Conservation (phyloP, 441 rosid genomes). For the Aleurites moluccanus region DNA sequence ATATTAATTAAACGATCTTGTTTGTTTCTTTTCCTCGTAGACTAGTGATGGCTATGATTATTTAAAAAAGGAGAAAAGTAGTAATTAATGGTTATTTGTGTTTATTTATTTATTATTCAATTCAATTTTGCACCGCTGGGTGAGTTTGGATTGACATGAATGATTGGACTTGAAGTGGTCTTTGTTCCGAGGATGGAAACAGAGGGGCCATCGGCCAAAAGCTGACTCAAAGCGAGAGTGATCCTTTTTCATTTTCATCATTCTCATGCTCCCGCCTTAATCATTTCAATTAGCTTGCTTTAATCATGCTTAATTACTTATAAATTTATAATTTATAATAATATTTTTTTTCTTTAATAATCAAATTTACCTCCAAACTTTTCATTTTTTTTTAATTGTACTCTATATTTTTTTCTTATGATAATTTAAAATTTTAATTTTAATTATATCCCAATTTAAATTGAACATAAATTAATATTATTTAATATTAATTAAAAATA, state of each 20-base stretch:
- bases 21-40: constrained; percentile 11
- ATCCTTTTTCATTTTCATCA: not conserved
- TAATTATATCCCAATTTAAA: too few species aligned
- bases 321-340: too few species aligned
- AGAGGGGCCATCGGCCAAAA: constrained; percentile 6
- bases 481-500: too few species aligned
- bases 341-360: too few species aligned
- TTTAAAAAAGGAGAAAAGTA: not conserved
- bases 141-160: constrained; percentile 21
- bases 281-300: constrained; percentile 16
- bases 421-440: too few species aligned
- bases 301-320: not conserved
- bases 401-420: too few species aligned
- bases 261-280: constrained; percentile 23
- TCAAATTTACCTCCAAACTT: too few species aligned
- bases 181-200: constrained; percentile 29
- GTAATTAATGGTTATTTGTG: not conserved
- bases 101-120: too few species aligned
- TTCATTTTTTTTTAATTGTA: too few species aligned
- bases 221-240: not conserved
- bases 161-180: constrained; percentile 30
- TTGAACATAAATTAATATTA: too few species aligned
- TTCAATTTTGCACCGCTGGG: constrained; percentile 21
- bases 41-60: too few species aligned
- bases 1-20: constrained; percentile 10